Evolutionary conservation across 257 asterid genomes (phyloP), one percentile per base, ranked within the genome.

Genomic region (Parsonsia alboflavescens): DNA sequence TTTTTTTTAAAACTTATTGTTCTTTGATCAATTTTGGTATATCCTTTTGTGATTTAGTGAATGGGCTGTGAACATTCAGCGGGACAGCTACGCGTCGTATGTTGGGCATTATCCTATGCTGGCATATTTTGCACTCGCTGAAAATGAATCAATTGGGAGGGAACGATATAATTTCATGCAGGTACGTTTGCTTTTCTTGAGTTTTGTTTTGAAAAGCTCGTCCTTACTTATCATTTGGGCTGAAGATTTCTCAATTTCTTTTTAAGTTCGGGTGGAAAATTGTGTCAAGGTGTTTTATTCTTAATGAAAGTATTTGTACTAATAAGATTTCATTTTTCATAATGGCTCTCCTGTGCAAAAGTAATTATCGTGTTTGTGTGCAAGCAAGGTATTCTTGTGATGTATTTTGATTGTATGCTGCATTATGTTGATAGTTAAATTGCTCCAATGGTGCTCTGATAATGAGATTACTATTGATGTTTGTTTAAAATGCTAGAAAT

Each of bases 121-220:
- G 85, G 91, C 96, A 3, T 95, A 90, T 85, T 92, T 90, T 78
- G 96, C 99, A 53, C 87, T 95, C 19, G 99, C 96, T 0, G 99
- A 95, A 78, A 95, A 95, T 73, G 99, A 95, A 84, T 95, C 99
- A 50, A 87, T 95, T 79, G 98, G 99, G 54, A 86, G 99, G 74
- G 98, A 95, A 83, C 94, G 98, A 71, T 95, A 95, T 89, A 95
- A 91, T 86, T 93, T 93, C 77, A 93, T 93, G 98, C 97, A 93
- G 98, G 98, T 91, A 70, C 19, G 17, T 11, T 10, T n/a, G 22
- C 45, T 10, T 28, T 21, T 58, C 61, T 41, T 69, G 42, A 64
- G 72, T 69, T 63, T 44, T 66, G 16, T n/a, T 63, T 36, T 62
- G 16, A 26, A 39, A 56, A 36, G 21, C 62, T 30, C 44, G 0